Conservation (phyloP, 1,284 basidiomycete genomes). For the Cryptococcus sp. region DNA sequence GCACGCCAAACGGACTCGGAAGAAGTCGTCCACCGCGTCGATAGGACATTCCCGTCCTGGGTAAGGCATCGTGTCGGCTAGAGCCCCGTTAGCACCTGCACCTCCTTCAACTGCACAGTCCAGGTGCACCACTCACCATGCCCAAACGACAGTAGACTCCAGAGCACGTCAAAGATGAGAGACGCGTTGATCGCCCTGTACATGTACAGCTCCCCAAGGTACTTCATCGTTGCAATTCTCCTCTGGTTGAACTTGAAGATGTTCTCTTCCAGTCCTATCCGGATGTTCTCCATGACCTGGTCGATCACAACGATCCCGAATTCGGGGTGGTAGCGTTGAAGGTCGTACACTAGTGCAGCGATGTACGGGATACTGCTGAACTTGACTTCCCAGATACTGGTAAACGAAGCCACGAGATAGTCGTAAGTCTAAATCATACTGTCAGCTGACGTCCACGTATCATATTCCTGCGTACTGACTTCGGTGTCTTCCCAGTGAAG, state of each 20-base stretch:
- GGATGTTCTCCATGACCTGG: constrained; percentile 87
- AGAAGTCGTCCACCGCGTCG: constrained; percentile 94
- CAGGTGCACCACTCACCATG: constrained; percentile 65
- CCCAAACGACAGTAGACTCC: constrained; percentile 93
- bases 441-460: constrained; percentile 47
- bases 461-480: constrained; percentile 30
- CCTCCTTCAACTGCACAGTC: not conserved
- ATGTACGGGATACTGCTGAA: constrained; percentile 86
- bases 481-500: constrained; percentile 86
- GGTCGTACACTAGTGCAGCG: constrained; percentile 88
- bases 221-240: constrained; percentile 84
- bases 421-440: constrained; percentile 49
- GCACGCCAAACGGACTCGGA: constrained; percentile 87
- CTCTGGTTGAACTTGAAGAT: constrained; percentile 93
- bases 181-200: constrained; percentile 87
- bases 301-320: constrained; percentile 88
- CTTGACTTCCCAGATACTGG: constrained; percentile 94
- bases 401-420: constrained; percentile 71
- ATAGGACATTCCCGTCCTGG: constrained; percentile 71
- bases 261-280: constrained; percentile 88
- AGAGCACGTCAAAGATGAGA: constrained; percentile 89
- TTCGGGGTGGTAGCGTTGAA: constrained; percentile 85
- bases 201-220: constrained; percentile 95
- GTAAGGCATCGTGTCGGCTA: constrained; percentile 79
- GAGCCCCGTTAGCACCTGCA: constrained; percentile 7